A percentile compares a stretch with the other conserved stretches of the same genome.
Conservation (phyloP, 371 early-diverging fungal genomes). For the Zopfochytrium polystomum region DNA sequence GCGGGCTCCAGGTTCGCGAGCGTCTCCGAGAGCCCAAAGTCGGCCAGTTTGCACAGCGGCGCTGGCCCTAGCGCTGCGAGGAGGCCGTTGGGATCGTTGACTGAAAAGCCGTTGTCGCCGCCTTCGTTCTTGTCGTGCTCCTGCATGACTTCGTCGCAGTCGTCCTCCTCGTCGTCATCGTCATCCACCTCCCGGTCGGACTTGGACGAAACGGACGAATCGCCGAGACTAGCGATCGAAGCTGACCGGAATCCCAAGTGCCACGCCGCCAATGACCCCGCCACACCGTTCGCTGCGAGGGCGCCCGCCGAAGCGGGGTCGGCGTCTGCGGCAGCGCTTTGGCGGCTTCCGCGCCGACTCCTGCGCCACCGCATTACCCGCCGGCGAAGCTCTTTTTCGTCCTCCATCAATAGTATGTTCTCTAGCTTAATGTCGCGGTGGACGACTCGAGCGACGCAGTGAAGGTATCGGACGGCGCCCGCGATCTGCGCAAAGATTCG, state of each 20-base stretch:
- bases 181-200: neutral
- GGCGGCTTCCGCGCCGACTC: neutral
- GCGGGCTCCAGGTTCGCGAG: constrained; percentile 25
- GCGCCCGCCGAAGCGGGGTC: too few relatives aligned
- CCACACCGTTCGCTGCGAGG: too few relatives aligned
- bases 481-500: constrained; percentile 58
- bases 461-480: constrained; percentile 75
- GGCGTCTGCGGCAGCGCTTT: too few relatives aligned
- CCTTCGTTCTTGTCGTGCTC: too few relatives aligned
- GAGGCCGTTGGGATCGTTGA: too few relatives aligned
- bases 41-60: constrained; percentile 65
- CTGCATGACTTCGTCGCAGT: neutral
- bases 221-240: neutral
- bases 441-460: constrained; percentile 65
- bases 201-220: neutral
- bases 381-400: neutral
- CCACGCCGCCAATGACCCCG: too few relatives aligned
- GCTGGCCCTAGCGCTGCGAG: too few relatives aligned
- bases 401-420: constrained; percentile 56
- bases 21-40: constrained; percentile 80
- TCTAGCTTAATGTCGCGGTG: constrained; percentile 95
- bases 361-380: neutral
- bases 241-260: neutral
- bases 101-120: too few relatives aligned
- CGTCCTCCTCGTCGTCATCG: neutral